A percentile compares a stretch with the other conserved stretches of the same genome.
Conservation (phyloP, 2,329 filamentous ascomycete species). For the Monosporascus sp. region DNA sequence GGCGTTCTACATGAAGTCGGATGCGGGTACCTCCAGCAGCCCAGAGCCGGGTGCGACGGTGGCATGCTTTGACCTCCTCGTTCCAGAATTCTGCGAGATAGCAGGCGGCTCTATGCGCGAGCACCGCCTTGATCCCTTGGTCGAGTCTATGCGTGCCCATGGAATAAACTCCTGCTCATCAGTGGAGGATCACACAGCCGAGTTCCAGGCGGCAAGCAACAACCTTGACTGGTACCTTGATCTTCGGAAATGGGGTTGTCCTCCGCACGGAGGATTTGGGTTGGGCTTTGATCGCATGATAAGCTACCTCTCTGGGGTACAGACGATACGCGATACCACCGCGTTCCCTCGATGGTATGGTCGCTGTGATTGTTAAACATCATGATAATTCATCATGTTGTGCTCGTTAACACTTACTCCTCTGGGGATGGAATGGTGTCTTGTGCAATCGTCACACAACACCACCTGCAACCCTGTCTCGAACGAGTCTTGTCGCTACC, state of each 20-base stretch:
- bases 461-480: constrained; percentile 11
- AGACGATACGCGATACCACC: constrained; percentile 79
- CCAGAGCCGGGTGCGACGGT: constrained; percentile 50
- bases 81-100: constrained; percentile 81
- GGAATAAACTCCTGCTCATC: constrained; percentile 48
- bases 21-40: constrained; percentile 5
- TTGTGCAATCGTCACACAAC: constrained; percentile 25
- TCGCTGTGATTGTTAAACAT: constrained; percentile 52
- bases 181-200: constrained; percentile 15
- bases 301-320: constrained; percentile 75
- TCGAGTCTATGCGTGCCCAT: constrained; percentile 65
- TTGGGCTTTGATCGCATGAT: constrained; percentile 84
- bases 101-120: constrained; percentile 88
- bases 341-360: constrained; percentile 75
- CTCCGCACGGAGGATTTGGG: constrained; percentile 87
- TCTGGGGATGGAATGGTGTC: constrained; percentile 28
- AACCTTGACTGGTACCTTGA: constrained; percentile 82
- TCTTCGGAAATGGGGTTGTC: constrained; percentile 83
- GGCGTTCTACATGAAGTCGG: constrained; percentile 75
- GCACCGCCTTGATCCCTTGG: constrained; percentile 63
- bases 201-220: constrained; percentile 20
- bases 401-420: constrained; percentile 36
- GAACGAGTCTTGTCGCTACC: constrained; percentile 13
- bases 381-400: constrained; percentile 17
- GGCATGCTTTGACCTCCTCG: constrained; percentile 85